Percentiles rank a stretch among this genome's conserved stretches.
phyloP scores from a whole-genome alignment of 2,329 filamentous ascomycete species.

The Tolypocladium paradoxum region DNA sequence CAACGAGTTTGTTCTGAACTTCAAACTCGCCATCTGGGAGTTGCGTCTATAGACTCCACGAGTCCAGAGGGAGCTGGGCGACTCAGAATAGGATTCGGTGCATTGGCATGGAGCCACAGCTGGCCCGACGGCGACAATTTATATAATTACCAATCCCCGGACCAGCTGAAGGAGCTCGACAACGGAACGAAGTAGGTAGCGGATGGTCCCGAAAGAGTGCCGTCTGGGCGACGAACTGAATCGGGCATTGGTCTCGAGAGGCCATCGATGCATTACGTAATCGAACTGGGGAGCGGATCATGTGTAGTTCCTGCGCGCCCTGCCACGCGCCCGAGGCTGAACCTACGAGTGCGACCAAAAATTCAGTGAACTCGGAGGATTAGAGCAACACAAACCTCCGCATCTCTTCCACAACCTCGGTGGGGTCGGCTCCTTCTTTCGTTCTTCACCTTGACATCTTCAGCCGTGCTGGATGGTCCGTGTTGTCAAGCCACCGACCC shows the following conservation, averaged over 20 bases:
- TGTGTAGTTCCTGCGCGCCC: slow-evolving; percentile 7
- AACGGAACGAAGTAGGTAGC: neutral
- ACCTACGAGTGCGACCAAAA: slow-evolving; percentile 13
- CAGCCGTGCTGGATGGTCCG: neutral
- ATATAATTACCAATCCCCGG: neutral
- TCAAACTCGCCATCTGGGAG: neutral
- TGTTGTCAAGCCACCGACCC: neutral
- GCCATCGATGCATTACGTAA: neutral
- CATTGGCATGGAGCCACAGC: too few relatives aligned
- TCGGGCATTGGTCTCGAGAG: neutral
- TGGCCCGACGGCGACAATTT: too few relatives aligned
- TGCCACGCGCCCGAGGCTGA: slow-evolving; percentile 15
- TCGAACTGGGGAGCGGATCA: neutral
- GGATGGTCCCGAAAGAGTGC: neutral
- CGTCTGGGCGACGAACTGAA: neutral
- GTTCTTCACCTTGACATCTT: neutral
- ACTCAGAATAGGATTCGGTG: too few relatives aligned
- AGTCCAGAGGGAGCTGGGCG: too few relatives aligned
- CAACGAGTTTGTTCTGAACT: too few relatives aligned
- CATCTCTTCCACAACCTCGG: slow-evolving; percentile 5
- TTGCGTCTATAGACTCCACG: neutral
- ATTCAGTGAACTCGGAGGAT: slow-evolving; percentile 11
- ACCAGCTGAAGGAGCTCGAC: neutral
- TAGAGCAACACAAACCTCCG: slow-evolving; percentile 1
- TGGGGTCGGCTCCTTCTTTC: neutral